Conservation (phyloP, 495 filamentous ascomycete genomes). For the Hypoxylon lienhwacheense region DNA sequence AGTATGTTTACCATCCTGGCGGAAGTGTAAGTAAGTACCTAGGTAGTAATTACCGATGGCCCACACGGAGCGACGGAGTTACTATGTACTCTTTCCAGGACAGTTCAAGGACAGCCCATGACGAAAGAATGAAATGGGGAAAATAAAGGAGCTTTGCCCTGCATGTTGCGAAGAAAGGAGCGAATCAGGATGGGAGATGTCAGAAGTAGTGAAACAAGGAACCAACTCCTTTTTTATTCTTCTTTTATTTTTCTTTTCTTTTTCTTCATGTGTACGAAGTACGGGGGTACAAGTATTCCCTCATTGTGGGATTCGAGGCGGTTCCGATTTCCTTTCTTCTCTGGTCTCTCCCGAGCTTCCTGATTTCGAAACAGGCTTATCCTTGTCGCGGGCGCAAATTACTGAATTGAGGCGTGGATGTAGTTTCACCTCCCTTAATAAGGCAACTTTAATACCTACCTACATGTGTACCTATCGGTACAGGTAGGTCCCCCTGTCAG, state of each 20-base stretch:
- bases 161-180: not conserved
- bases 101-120: not conserved
- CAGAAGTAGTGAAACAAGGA: conserved; percentile 8
- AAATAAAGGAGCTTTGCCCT: not conserved
- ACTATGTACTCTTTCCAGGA: not conserved
- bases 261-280: conserved; percentile 15
- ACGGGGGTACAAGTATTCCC: conserved; percentile 10
- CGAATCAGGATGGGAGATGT: conserved; percentile 8
- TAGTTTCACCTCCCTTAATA: conserved; percentile 9
- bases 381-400: conserved; percentile 6
- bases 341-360: conserved; percentile 15
- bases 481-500: conserved; percentile 1
- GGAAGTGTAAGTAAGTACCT: not conserved
- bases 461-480: conserved; percentile 12
- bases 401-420: conserved; percentile 12
- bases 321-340: conserved; percentile 2
- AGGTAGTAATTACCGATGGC: not conserved
- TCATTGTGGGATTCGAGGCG: no score
- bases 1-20: no score
- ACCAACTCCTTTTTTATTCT: not conserved
- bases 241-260: conserved; percentile 5
- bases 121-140: conserved; percentile 3
- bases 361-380: conserved; percentile 17
- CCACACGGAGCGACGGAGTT: not conserved
- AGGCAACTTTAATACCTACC: conserved; percentile 2